Evolutionary conservation across 345 rosid genomes (phyloP).

Genomic region (Populus deltoides): DNA sequence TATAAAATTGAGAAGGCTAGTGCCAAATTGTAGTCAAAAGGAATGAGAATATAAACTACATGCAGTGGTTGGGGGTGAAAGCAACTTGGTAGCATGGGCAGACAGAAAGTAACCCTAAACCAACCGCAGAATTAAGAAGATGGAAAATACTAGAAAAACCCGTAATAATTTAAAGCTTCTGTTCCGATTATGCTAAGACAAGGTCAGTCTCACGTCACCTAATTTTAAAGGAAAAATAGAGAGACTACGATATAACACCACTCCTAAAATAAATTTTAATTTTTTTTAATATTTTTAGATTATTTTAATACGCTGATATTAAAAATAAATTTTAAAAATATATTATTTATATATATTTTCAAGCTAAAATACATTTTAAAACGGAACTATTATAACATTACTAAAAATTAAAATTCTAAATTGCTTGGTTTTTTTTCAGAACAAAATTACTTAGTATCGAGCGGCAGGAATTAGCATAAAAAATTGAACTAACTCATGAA

Average conservation of each 20-base stretch:
- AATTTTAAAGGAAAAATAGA: background rate
- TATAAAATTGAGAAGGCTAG: background rate
- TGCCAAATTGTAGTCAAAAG: conserved; percentile 10
- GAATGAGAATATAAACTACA: background rate
- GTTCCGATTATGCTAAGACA: conserved; percentile 8
- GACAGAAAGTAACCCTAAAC: conserved; percentile 10
- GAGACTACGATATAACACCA: background rate
- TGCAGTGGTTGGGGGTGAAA: conserved; percentile 2
- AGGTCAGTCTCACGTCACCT: conserved; percentile 21
- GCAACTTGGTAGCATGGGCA: background rate
- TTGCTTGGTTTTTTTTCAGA: background rate
- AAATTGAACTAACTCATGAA: no score
- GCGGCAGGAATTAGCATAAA: background rate
- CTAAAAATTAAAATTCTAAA: background rate
- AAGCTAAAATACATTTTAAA: no score
- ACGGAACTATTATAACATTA: no score
- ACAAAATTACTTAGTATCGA: background rate
- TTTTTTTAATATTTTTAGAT: no score
- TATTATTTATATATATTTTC: no score
- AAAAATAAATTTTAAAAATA: no score
- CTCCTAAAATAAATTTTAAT: no score
- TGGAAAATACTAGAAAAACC: background rate
- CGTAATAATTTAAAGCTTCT: conserved; percentile 2
- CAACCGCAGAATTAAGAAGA: conserved; percentile 5
- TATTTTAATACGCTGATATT: no score